These are phyloP conservation scores for Stagonosporopsis vannaccii DNA, from an alignment of 2,329 filamentous ascomycete genomes.

Conservation along the genomic window DNA sequence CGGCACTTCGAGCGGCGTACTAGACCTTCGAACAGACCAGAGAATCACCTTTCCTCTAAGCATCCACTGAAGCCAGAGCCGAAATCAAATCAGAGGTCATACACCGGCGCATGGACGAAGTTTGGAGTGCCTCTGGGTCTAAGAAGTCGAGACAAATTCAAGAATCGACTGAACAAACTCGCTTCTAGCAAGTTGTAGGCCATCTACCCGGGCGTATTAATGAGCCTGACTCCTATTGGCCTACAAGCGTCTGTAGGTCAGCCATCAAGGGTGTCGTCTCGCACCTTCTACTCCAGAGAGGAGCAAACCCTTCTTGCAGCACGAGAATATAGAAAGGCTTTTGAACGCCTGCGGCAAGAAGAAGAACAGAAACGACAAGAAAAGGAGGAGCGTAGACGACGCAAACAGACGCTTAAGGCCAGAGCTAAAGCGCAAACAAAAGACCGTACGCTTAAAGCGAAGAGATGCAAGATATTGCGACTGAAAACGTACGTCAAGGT, in stretches of 20 bases:
- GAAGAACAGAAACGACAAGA: neutral
- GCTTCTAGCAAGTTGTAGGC: neutral
- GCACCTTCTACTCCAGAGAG: slow-evolving; percentile 1
- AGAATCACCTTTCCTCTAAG: neutral
- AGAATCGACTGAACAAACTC: neutral
- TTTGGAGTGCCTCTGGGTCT: neutral
- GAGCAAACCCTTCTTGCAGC: slow-evolving; percentile 5
- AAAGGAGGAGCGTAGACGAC: slow-evolving; percentile 1
- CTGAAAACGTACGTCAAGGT: slow-evolving; percentile 9
- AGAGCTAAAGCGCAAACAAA: slow-evolving; percentile 2
- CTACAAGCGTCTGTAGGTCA: slow-evolving; percentile 2
- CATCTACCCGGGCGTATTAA: neutral
- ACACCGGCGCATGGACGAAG: neutral
- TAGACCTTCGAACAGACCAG: neutral
- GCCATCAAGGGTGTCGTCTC: neutral
- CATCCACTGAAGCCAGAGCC: neutral
- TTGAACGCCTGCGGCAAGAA: slow-evolving; percentile 7
- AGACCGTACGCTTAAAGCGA: neutral
- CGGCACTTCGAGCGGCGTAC: slow-evolving; percentile 4
- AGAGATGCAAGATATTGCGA: slow-evolving; percentile 1
- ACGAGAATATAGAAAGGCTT: slow-evolving; percentile 4
- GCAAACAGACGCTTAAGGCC: slow-evolving; percentile 2
- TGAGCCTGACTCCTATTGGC: slow-evolving; percentile 10
- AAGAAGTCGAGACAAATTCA: neutral
- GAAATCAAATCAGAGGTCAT: neutral